Evolutionary conservation across 768 basidiomycete genomes (phyloP).

Genomic region (Hygrocybe punicea): DNA sequence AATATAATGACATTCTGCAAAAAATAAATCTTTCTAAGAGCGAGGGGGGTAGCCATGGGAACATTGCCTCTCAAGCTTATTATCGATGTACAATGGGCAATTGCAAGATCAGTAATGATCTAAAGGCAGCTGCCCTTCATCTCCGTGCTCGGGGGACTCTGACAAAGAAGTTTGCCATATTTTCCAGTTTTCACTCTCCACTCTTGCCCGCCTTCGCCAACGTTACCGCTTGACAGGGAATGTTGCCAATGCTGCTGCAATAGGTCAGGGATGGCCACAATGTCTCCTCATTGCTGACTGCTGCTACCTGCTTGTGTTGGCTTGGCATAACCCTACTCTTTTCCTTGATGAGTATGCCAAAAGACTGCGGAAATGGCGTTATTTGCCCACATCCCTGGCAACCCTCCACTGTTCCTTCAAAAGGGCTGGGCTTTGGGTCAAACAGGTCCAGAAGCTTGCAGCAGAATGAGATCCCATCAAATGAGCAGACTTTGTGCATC

Average conservation of each 20-base stretch:
- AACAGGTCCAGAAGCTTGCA: conserved; percentile 24
- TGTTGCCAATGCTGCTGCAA: neutral
- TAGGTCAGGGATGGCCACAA: conserved; percentile 18
- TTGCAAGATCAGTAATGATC: conserved; percentile 15
- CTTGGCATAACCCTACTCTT: conserved; percentile 17
- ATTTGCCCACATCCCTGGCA: conserved; percentile 13
- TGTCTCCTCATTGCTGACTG: conserved; percentile 11
- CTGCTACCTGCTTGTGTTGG: conserved; percentile 16
- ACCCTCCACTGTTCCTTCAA: conserved; percentile 22
- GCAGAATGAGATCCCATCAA: conserved; percentile 12
- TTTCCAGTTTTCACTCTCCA: conserved; percentile 6
- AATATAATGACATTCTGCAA: no score
- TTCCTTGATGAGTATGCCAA: conserved; percentile 22
- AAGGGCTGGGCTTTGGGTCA: conserved; percentile 19
- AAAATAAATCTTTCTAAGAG: no score
- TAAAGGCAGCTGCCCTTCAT: conserved; percentile 13
- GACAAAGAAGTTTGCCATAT: conserved; percentile 11
- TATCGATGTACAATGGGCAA: conserved; percentile 11
- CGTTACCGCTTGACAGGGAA: conserved; percentile 12
- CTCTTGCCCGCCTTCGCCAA: conserved; percentile 5
- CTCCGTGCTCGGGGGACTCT: conserved; percentile 10
- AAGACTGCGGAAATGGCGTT: conserved; percentile 1
- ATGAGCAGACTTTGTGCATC: conserved; percentile 11
- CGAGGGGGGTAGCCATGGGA: no score
- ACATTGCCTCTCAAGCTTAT: no score